These are phyloP conservation scores for Obelidium mucronatum DNA, from an alignment of 192 early-diverging fungal genomes.

Conservation along the genomic window DNA sequence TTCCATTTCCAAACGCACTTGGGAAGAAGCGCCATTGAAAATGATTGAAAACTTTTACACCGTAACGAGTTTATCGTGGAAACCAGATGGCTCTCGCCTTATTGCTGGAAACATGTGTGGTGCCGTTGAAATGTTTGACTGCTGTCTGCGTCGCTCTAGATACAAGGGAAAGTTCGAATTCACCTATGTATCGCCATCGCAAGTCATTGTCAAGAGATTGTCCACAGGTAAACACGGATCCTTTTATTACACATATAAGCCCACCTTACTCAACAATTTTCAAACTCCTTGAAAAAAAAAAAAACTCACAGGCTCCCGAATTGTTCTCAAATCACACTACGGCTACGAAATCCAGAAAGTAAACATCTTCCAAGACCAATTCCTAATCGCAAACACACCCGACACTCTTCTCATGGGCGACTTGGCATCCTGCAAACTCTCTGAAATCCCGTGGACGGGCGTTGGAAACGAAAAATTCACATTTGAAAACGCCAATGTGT, in stretches of 20 bases:
- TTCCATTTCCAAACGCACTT: conserved; percentile 45
- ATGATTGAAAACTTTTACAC: conserved; percentile 69
- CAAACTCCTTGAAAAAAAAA: not conserved
- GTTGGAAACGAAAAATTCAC: conserved; percentile 65
- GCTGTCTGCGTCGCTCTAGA: conserved; percentile 65
- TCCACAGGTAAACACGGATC: conserved; percentile 57
- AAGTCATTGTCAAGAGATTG: conserved; percentile 73
- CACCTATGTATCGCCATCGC: conserved; percentile 68
- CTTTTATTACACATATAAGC: too few species aligned
- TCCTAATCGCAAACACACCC: conserved; percentile 66
- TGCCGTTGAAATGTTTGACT: conserved; percentile 70
- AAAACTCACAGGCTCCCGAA: conserved; percentile 57
- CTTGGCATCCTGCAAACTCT: conserved; percentile 67
- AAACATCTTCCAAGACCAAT: conserved; percentile 76
- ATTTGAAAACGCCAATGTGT: conserved; percentile 68
- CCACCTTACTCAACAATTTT: not conserved
- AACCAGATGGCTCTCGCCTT: conserved; percentile 67
- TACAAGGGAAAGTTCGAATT: conserved; percentile 79
- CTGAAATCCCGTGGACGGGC: conserved; percentile 69
- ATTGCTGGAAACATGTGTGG: conserved; percentile 65
- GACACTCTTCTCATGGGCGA: conserved; percentile 72
- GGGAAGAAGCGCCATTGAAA: conserved; percentile 67
- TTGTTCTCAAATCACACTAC: conserved; percentile 72
- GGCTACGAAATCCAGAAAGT: conserved; percentile 73
- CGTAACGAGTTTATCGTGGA: conserved; percentile 64